A percentile compares a stretch with the other conserved stretches of the same genome.
Conservation (phyloP, 1,284 basidiomycete species). For the Microbotryomycetes sp. region DNA sequence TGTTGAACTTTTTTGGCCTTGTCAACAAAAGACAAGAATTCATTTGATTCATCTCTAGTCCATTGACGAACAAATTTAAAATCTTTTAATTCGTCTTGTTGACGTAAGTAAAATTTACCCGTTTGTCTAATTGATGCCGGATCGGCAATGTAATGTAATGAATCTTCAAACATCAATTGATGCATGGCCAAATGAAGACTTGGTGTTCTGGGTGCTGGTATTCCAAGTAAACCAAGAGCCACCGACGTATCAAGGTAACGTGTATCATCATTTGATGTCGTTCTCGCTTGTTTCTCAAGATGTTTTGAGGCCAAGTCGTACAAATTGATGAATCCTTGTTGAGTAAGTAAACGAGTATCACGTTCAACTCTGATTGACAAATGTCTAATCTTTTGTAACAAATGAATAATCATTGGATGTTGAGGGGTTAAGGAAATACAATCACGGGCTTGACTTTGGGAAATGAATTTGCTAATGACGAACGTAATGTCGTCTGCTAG, state of each 20-base stretch:
- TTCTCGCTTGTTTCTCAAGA: constrained; percentile 36
- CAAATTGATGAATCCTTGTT: constrained; percentile 15
- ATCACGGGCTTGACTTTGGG: constrained; percentile 26
- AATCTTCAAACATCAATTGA: constrained; percentile 60
- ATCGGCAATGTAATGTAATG: constrained; percentile 60
- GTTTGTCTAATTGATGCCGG: constrained; percentile 52
- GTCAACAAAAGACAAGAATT: constrained; percentile 53
- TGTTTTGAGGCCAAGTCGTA: constrained; percentile 34
- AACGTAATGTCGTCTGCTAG: constrained; percentile 42
- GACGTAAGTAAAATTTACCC: constrained; percentile 64
- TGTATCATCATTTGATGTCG: constrained; percentile 12
- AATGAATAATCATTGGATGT: constrained; percentile 20
- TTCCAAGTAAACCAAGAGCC: constrained; percentile 1
- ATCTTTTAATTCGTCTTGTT: constrained; percentile 54
- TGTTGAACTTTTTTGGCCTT: constrained; percentile 51
- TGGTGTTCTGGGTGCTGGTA: constrained; percentile 22
- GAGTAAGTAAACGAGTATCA: constrained; percentile 31
- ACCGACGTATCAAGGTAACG: constrained; percentile 36
- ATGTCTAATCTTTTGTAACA: constrained; percentile 38
- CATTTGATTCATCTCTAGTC: constrained; percentile 44
- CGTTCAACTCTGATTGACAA: constrained; percentile 37
- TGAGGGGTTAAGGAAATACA: constrained; percentile 1
- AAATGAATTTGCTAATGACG: constrained; percentile 40
- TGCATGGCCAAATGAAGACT: constrained; percentile 57
- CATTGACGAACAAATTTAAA: constrained; percentile 55